phyloP scores from a whole-genome alignment of 2,329 filamentous ascomycete species.

The Scedosporium dehoogii region DNA sequence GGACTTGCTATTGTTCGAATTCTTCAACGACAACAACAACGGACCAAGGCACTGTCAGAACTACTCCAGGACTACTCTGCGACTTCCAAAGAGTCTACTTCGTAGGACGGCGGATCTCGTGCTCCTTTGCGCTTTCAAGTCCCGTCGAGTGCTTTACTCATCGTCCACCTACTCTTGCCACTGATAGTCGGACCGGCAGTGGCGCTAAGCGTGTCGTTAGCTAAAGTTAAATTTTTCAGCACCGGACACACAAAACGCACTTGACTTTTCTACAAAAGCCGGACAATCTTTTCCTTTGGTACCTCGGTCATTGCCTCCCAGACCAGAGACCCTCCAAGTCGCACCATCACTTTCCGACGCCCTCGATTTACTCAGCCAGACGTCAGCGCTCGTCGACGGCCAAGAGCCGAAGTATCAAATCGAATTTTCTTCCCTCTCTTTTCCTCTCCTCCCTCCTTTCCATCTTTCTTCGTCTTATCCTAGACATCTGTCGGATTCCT shows the following conservation, averaged over 20 bases:
- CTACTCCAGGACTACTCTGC: no score
- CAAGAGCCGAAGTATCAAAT: background rate
- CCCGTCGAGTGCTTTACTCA: no score
- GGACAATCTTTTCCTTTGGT: background rate
- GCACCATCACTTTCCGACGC: background rate
- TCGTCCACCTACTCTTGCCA: background rate
- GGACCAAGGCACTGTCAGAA: no score
- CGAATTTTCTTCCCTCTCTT: constrained; percentile 8
- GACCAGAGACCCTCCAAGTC: background rate
- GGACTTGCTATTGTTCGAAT: no score
- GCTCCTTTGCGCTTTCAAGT: background rate
- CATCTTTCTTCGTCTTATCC: background rate
- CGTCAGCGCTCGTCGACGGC: background rate
- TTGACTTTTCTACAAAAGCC: background rate
- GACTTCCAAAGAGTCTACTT: background rate
- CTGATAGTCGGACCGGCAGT: constrained; percentile 7
- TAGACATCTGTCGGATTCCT: background rate
- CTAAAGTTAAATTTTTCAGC: constrained; percentile 1
- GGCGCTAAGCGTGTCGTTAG: constrained; percentile 4
- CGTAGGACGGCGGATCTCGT: background rate
- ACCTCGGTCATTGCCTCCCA: background rate
- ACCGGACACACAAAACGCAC: background rate
- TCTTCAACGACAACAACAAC: no score
- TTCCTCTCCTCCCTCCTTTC: background rate
- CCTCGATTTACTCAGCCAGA: background rate